A percentile compares a stretch with the other conserved stretches of the same genome.
These are phyloP conservation scores for Nicotiana rustica DNA, from an alignment of 305 asterid species.

Conservation along the genomic window DNA sequence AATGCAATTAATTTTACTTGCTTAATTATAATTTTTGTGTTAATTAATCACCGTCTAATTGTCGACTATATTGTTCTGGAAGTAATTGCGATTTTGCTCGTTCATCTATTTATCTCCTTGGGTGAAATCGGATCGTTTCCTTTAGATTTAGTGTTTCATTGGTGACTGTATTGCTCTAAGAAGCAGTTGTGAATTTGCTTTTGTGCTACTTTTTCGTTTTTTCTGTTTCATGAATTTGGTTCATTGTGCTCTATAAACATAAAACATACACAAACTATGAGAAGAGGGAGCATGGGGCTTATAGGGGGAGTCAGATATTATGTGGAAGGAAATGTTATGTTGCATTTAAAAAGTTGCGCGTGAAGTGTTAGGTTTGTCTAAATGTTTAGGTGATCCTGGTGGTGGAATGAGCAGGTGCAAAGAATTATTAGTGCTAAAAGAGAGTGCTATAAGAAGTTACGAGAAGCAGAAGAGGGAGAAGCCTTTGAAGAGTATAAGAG, in stretches of 20 bases:
- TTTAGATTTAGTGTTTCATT: not conserved
- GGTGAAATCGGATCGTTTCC: not conserved
- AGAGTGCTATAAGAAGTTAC: no score
- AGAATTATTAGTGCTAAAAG: no score
- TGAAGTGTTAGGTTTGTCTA: no score
- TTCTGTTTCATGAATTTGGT: not conserved
- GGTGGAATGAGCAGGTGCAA: no score
- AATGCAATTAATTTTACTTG: not conserved
- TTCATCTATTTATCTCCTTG: not conserved
- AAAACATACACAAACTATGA: no score
- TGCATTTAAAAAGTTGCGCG: no score
- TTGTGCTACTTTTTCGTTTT: not conserved
- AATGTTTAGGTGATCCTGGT: no score
- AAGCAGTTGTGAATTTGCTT: constrained; percentile 5
- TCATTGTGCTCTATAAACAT: constrained; percentile 6
- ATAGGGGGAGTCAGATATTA: no score
- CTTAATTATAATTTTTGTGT: not conserved
- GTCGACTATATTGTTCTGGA: not conserved
- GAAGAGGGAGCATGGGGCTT: no score
- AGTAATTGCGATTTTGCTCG: not conserved
- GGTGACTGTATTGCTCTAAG: constrained; percentile 20
- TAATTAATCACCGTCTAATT: not conserved
- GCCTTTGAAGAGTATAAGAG: no score
- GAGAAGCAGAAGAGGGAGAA: no score
- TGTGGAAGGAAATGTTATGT: no score